Conservation (phyloP, 495 filamentous ascomycete species). For the Trichoderma gamsii region DNA sequence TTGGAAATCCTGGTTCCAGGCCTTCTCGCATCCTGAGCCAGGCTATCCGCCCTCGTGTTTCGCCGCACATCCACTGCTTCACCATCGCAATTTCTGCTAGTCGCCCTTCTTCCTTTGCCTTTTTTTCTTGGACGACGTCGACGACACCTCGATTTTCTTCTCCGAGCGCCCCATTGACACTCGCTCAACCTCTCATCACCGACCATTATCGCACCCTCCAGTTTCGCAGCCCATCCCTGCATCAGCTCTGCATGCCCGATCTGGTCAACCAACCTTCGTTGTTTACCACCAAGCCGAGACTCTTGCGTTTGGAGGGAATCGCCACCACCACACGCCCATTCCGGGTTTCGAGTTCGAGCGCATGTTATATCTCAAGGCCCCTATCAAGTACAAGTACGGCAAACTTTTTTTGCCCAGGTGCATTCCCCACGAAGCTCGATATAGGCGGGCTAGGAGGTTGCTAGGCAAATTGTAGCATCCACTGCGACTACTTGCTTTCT, state of each 20-base stretch:
- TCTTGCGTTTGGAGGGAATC: background rate
- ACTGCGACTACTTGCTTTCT: slow-evolving; percentile 24
- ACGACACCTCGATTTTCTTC: background rate
- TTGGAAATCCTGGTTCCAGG: background rate
- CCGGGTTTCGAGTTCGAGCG: background rate
- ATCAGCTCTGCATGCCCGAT: background rate
- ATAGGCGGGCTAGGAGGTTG: slow-evolving; percentile 26
- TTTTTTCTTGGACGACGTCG: background rate
- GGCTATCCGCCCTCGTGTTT: slow-evolving; percentile 9
- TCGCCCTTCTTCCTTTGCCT: background rate
- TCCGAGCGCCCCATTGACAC: background rate
- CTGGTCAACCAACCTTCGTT: background rate
- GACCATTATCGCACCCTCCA: background rate
- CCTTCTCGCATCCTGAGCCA: slow-evolving; percentile 1
- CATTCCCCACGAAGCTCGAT: slow-evolving; percentile 14
- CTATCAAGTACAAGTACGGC: background rate
- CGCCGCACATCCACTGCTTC: background rate
- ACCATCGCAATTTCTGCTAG: background rate
- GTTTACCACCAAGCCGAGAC: background rate
- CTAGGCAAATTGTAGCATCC: slow-evolving; percentile 26
- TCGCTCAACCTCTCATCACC: background rate
- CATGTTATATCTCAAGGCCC: background rate
- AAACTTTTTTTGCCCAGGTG: background rate
- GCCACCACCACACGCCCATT: background rate
- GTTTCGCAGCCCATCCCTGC: background rate